A percentile compares a stretch with the other conserved stretches of the same genome.
phyloP scores from a whole-genome alignment of 768 basidiomycete species.

The Mycena alexandri region DNA sequence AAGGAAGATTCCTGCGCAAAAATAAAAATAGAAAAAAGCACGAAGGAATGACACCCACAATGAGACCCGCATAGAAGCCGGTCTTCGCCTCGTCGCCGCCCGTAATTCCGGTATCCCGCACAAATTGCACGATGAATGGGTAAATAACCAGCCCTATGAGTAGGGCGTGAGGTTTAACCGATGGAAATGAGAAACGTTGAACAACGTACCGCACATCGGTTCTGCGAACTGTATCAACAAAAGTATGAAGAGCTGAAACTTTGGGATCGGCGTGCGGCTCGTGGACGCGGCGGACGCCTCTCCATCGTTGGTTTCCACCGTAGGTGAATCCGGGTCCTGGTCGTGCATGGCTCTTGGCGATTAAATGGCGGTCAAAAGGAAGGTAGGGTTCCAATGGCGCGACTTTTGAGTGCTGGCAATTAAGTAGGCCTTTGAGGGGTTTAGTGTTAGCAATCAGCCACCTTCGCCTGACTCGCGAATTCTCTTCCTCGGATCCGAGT shows the following conservation, averaged over 20 bases:
- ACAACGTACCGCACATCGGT: conserved; percentile 23
- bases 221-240: conserved; percentile 29
- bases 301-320: too few species aligned
- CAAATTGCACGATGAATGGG: conserved; percentile 42
- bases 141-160: conserved; percentile 31
- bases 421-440: too few species aligned
- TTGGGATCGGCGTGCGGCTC: conserved; percentile 20
- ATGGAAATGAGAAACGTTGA: too few species aligned
- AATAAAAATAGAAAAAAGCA: background rate
- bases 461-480: too few species aligned
- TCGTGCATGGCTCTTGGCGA: too few species aligned
- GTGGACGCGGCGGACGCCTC: background rate
- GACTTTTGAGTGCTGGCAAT: too few species aligned
- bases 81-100: conserved; percentile 37
- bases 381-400: too few species aligned
- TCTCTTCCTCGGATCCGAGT: too few species aligned
- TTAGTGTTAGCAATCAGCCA: too few species aligned
- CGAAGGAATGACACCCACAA: conserved; percentile 22
- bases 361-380: too few species aligned
- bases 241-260: conserved; percentile 32
- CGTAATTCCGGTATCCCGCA: conserved; percentile 40
- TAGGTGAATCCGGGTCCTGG: too few species aligned
- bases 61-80: conserved; percentile 43
- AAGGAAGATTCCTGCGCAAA: conserved; percentile 42
- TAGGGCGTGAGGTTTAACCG: background rate